phyloP scores from a whole-genome alignment of 495 filamentous ascomycete genomes.

The Penicillium turbatum region DNA sequence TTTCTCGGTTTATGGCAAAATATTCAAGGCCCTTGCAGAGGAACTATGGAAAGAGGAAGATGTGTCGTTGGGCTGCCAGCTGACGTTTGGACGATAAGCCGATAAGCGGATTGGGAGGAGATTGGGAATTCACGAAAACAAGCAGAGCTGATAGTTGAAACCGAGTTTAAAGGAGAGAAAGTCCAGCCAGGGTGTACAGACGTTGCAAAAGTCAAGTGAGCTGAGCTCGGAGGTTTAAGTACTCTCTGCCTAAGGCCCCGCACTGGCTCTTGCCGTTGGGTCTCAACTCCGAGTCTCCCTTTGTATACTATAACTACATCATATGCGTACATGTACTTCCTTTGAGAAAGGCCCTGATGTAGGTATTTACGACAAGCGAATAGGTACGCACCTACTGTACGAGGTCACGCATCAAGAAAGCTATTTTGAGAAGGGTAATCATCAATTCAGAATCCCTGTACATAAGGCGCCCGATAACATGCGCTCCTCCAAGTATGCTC shows the following conservation, averaged over 20 bases:
- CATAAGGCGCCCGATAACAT: conserved; percentile 23
- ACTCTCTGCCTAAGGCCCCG: not conserved
- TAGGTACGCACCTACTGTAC: not conserved
- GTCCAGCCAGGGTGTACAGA: not conserved
- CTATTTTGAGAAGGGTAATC: not conserved
- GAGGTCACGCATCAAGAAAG: not conserved
- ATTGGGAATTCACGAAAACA: conserved; percentile 2
- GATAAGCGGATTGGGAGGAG: conserved; percentile 4
- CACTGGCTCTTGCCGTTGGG: not conserved
- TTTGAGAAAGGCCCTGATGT: not conserved
- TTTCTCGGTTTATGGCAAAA: not conserved
- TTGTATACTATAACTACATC: too few relatives aligned
- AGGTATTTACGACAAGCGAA: not conserved
- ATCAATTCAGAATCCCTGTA: conserved; percentile 17
- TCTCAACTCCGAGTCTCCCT: not conserved
- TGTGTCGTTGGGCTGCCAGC: not conserved
- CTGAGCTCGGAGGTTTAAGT: not conserved
- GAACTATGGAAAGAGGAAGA: not conserved
- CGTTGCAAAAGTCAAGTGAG: not conserved
- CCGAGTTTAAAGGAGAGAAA: not conserved
- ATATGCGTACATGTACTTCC: not conserved
- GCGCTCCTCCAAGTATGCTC: conserved; percentile 20
- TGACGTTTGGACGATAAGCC: conserved; percentile 12
- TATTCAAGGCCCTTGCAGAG: not conserved
- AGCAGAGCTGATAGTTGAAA: not conserved